Evolutionary conservation across 306 rosid species (phyloP).

Genomic region (Sesbania bispinosa): DNA sequence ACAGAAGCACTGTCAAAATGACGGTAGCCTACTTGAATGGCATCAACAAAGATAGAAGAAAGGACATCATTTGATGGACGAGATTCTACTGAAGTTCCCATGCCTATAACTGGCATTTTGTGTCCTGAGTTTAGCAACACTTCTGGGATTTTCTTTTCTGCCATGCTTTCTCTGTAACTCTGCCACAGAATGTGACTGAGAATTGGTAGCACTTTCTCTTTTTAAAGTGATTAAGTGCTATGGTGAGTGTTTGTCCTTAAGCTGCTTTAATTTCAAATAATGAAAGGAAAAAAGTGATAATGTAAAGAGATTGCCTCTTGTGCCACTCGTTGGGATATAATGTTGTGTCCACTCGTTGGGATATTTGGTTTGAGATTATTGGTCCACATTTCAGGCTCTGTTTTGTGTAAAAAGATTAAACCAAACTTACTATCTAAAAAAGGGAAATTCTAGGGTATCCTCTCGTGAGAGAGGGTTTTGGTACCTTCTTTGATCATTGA

Average conservation of each 20-base stretch:
- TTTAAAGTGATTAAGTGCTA: neutral
- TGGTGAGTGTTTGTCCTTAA: neutral
- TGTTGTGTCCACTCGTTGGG: neutral
- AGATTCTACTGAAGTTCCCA: constrained; percentile 37
- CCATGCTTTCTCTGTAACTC: constrained; percentile 11
- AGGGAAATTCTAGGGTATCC: too few species aligned
- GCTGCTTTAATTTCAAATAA: neutral
- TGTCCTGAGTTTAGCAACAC: constrained; percentile 39
- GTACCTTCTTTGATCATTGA: too few species aligned
- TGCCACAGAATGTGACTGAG: neutral
- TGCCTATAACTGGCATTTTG: constrained; percentile 45
- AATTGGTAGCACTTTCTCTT: neutral
- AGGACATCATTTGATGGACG: constrained; percentile 41
- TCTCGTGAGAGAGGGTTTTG: too few species aligned
- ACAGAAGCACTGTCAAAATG: constrained; percentile 44
- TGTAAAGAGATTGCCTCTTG: neutral
- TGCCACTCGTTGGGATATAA: neutral
- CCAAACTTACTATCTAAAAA: neutral
- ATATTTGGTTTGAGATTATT: neutral
- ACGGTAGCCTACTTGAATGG: constrained; percentile 37
- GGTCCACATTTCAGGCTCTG: neutral
- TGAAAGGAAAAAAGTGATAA: neutral
- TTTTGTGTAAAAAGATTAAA: too few species aligned
- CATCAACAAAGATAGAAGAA: constrained; percentile 39
- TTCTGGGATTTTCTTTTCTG: constrained; percentile 28